These are phyloP conservation scores for Hypoxylon subgilvum DNA, from an alignment of 495 filamentous ascomycete species.

Conservation along the genomic window DNA sequence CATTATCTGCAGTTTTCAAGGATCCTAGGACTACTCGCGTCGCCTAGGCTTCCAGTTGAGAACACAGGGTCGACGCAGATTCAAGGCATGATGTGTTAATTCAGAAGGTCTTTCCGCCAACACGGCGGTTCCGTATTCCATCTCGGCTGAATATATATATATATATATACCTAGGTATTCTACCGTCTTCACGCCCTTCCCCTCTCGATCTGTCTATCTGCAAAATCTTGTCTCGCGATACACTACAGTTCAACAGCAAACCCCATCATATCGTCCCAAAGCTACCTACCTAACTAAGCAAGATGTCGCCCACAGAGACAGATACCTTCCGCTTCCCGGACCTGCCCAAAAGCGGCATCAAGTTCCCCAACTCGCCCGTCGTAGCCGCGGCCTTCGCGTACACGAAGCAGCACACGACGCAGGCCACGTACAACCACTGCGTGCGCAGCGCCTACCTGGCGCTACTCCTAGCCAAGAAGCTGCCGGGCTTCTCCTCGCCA, in stretches of 20 bases:
- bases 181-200: no score
- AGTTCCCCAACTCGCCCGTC: constrained; percentile 42
- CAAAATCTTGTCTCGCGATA: no score
- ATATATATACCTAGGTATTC: no score
- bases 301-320: constrained; percentile 10
- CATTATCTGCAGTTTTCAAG: no score
- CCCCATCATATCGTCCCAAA: no score
- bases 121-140: no score
- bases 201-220: no score
- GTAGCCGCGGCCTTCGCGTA: constrained; percentile 46
- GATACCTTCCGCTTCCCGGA: constrained; percentile 18
- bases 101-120: no score
- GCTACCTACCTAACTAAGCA: not conserved
- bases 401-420: constrained; percentile 42
- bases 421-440: constrained; percentile 55
- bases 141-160: not conserved
- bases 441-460: constrained; percentile 55
- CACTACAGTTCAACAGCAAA: no score
- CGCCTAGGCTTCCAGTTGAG: not conserved
- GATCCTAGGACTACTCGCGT: no score
- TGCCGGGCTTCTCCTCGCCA: constrained; percentile 31
- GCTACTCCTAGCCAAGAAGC: constrained; percentile 45
- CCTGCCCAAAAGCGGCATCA: constrained; percentile 27
- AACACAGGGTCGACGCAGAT: not conserved
- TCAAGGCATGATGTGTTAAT: no score